phyloP scores from a whole-genome alignment of 2,329 filamentous ascomycete genomes.

The Dactylellina cionopaga region DNA sequence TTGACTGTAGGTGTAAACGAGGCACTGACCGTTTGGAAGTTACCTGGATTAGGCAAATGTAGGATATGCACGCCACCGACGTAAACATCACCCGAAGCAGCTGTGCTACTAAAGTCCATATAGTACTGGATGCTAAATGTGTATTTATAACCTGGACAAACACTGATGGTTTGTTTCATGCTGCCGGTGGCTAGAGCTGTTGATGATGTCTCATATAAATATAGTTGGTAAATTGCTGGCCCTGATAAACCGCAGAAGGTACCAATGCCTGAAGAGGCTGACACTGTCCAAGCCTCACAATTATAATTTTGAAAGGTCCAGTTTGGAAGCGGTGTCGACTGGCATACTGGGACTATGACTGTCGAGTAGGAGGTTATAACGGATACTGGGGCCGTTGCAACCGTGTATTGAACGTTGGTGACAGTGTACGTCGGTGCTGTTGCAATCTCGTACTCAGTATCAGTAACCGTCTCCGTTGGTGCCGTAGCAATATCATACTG shows the following conservation, averaged over 20 bases:
- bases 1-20: too few relatives aligned
- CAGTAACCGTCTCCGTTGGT: not conserved
- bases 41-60: too few relatives aligned
- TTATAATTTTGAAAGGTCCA: not conserved
- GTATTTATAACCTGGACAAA: not conserved
- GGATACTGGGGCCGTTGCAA: not conserved
- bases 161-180: not conserved
- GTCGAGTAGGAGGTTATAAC: not conserved
- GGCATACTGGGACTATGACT: not conserved
- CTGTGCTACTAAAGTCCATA: not conserved
- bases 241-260: too few relatives aligned
- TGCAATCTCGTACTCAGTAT: not conserved
- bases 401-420: not conserved
- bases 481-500: not conserved
- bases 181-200: not conserved
- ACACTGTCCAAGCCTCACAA: not conserved
- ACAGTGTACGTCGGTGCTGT: not conserved
- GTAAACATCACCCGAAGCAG: not conserved
- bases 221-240: too few relatives aligned
- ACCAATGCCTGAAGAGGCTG: not conserved
- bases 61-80: too few relatives aligned
- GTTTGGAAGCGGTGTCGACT: not conserved
- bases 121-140: not conserved
- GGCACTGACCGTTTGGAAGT: too few relatives aligned
- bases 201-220: too few relatives aligned